These are phyloP conservation scores for Ascochyta viciae-villosae DNA, from an alignment of 2,329 filamentous ascomycete genomes.

Conservation along the genomic window DNA sequence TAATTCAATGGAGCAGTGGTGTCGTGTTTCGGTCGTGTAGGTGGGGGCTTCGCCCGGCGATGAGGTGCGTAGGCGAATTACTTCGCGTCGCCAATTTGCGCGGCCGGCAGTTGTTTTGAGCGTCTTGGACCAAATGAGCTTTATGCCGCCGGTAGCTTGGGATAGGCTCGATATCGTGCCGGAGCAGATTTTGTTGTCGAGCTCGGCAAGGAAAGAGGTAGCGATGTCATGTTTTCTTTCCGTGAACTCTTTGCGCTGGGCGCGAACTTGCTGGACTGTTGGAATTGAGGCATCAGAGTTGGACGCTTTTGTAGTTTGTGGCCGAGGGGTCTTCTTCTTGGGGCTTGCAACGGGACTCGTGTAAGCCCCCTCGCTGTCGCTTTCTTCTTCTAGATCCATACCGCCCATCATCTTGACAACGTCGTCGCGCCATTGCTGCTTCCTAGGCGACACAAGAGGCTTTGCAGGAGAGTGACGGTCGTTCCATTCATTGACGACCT, in stretches of 20 bases:
- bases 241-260: conserved; percentile 65
- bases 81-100: conserved; percentile 59
- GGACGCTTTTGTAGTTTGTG: conserved; percentile 17
- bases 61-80: conserved; percentile 44
- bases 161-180: conserved; percentile 67
- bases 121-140: conserved; percentile 77
- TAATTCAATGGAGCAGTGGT: conserved; percentile 82
- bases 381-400: conserved; percentile 29
- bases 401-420: conserved; percentile 38
- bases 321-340: conserved; percentile 15
- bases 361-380: conserved; percentile 30
- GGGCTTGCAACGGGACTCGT: conserved; percentile 31
- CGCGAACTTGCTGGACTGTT: conserved; percentile 32
- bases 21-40: conserved; percentile 49
- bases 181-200: conserved; percentile 70
- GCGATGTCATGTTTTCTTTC: conserved; percentile 68
- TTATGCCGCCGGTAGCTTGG: conserved; percentile 71
- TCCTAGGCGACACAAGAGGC: conserved; percentile 43
- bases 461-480: conserved; percentile 48
- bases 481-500: conserved; percentile 47
- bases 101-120: conserved; percentile 78
- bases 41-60: conserved; percentile 24
- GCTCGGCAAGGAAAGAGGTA: conserved; percentile 67
- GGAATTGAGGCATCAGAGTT: conserved; percentile 7
- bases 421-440: conserved; percentile 43